Percentiles rank a stretch among this genome's conserved stretches.
phyloP scores from a whole-genome alignment of 2,329 filamentous ascomycete species.

The Podosphaera aphanis region DNA sequence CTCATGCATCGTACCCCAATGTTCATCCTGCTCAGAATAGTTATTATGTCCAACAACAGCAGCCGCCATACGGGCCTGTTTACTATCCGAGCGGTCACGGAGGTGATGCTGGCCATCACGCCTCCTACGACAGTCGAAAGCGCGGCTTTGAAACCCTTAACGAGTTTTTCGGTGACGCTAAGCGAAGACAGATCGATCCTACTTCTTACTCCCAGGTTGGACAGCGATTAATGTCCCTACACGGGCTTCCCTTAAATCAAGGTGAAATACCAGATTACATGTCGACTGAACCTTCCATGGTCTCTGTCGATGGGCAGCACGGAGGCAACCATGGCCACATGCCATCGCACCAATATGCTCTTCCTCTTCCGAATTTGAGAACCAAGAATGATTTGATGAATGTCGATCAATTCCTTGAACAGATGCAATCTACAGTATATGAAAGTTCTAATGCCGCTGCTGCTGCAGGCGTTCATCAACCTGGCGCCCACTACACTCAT shows the following conservation, averaged over 20 bases:
- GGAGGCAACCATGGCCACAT: slow-evolving; percentile 29
- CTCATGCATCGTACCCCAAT: slow-evolving; percentile 21
- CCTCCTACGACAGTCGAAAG: slow-evolving; percentile 48
- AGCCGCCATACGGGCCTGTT: slow-evolving; percentile 41
- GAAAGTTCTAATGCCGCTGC: slow-evolving; percentile 72
- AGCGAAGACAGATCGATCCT: slow-evolving; percentile 76
- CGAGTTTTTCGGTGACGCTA: slow-evolving; percentile 82
- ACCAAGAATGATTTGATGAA: slow-evolving; percentile 87
- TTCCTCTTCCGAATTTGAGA: slow-evolving; percentile 69
- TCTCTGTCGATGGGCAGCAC: slow-evolving; percentile 26
- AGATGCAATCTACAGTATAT: slow-evolving; percentile 90
- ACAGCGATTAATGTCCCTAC: slow-evolving; percentile 63
- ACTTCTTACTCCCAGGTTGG: slow-evolving; percentile 78
- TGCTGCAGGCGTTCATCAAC: slow-evolving; percentile 52
- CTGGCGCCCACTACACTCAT: slow-evolving; percentile 42
- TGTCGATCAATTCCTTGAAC: slow-evolving; percentile 83
- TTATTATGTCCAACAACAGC: slow-evolving; percentile 29
- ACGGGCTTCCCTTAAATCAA: slow-evolving; percentile 40
- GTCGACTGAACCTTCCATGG: slow-evolving; percentile 24
- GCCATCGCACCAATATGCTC: slow-evolving; percentile 57
- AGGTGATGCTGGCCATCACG: slow-evolving; percentile 42
- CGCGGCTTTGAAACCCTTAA: slow-evolving; percentile 73
- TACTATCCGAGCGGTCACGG: slow-evolving; percentile 51
- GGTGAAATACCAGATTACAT: slow-evolving; percentile 33
- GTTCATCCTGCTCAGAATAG: slow-evolving; percentile 27